phyloP scores from a whole-genome alignment of 768 basidiomycete species.

The Lentinula raphanica region DNA sequence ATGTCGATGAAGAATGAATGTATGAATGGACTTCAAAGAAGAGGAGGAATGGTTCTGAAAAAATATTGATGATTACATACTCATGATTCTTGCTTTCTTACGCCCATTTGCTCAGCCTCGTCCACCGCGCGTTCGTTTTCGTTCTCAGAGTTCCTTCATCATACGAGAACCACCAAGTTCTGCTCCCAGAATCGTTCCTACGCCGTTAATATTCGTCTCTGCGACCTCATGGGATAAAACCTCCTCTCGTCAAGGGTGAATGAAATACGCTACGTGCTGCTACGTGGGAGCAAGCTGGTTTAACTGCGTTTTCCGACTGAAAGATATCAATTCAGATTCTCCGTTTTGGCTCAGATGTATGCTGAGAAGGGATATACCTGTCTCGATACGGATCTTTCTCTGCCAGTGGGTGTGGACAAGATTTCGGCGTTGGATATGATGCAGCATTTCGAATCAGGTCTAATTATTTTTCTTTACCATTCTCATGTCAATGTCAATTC shows the following conservation, averaged over 20 bases:
- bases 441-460: slow-evolving; percentile 36
- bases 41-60: no score
- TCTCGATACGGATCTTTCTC: slow-evolving; percentile 35
- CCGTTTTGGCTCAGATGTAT: slow-evolving; percentile 32
- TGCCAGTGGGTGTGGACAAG: slow-evolving; percentile 18
- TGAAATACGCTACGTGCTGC: background rate
- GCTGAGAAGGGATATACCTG: slow-evolving; percentile 45
- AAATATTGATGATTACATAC: slow-evolving; percentile 10
- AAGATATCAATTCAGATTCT: slow-evolving; percentile 28
- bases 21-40: slow-evolving; percentile 8
- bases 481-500: background rate
- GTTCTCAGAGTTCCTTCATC: slow-evolving; percentile 21
- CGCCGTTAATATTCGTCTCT: slow-evolving; percentile 50
- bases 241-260: slow-evolving; percentile 33
- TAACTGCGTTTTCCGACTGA: background rate
- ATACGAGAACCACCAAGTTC: slow-evolving; percentile 31
- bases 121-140: background rate
- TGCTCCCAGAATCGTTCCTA: slow-evolving; percentile 44
- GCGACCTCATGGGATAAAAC: slow-evolving; percentile 36
- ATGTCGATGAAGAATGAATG: no score
- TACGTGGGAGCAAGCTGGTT: background rate
- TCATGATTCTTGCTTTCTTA: slow-evolving; percentile 11
- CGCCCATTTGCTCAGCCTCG: no score
- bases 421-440: slow-evolving; percentile 30
- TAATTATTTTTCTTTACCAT: slow-evolving; percentile 7